Conservation (phyloP, 2,329 filamentous ascomycete genomes). For the Cadophora sp. region DNA sequence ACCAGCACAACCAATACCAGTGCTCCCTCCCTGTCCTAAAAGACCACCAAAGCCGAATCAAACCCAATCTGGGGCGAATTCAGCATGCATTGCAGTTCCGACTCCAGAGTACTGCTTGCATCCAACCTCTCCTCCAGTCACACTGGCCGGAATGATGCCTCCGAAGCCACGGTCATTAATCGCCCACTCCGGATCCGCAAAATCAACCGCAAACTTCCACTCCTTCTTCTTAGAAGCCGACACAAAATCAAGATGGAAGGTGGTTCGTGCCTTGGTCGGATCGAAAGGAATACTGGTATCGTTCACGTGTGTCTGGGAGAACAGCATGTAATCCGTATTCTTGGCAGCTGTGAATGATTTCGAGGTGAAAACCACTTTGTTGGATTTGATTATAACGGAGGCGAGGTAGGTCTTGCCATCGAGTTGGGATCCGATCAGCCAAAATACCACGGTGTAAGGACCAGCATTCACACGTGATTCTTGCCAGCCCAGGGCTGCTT, state of each 20-base stretch:
- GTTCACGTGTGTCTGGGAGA: neutral
- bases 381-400: neutral
- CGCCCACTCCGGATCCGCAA: constrained; percentile 5
- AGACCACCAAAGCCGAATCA: neutral
- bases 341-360: neutral
- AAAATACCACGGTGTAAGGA: constrained; percentile 1
- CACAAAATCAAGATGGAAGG: neutral
- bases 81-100: constrained; percentile 9
- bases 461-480: neutral
- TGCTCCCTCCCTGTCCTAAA: too few species aligned
- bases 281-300: constrained; percentile 4
- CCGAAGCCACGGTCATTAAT: neutral
- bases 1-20: too few species aligned
- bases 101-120: neutral
- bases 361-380: neutral
- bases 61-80: neutral
- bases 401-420: neutral
- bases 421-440: neutral
- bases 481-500: neutral
- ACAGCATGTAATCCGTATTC: neutral
- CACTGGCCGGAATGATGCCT: neutral
- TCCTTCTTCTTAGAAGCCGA: neutral
- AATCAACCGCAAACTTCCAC: neutral
- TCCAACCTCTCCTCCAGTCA: constrained; percentile 3
- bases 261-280: neutral